Evolutionary conservation across 2,329 filamentous ascomycete genomes (phyloP).

Genomic region (Ambrosiella cleistominuta): DNA sequence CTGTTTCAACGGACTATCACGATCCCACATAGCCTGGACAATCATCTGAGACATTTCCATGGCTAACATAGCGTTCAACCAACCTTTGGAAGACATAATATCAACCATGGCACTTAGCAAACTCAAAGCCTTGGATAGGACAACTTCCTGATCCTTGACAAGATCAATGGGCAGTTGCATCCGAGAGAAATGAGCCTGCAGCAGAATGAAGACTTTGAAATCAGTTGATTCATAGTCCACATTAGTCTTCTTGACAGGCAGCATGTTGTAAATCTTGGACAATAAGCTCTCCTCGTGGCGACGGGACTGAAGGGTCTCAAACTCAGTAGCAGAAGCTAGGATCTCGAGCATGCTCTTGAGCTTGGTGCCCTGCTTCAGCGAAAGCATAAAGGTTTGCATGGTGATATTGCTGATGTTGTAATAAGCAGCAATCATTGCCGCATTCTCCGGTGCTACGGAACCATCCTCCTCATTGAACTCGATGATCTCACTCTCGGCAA

Average conservation of each 20-base stretch:
- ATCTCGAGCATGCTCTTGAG: conserved; percentile 96
- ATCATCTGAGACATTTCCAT: conserved; percentile 99
- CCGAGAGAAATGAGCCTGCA: conserved; percentile 92
- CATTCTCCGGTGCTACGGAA: conserved; percentile 72
- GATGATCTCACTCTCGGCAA: conserved; percentile 85
- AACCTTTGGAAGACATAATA: conserved; percentile 85
- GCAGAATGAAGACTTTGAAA: conserved; percentile 93
- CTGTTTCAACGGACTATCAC: conserved; percentile 89
- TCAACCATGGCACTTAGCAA: conserved; percentile 86
- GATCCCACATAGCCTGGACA: conserved; percentile 97
- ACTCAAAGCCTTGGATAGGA: conserved; percentile 69
- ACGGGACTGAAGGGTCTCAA: conserved; percentile 85
- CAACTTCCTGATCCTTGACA: conserved; percentile 83
- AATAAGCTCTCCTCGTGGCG: conserved; percentile 80
- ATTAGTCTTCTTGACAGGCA: conserved; percentile 89
- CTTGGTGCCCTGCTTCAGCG: conserved; percentile 73
- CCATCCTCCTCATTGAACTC: conserved; percentile 92
- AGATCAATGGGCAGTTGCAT: conserved; percentile 94
- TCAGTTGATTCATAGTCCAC: conserved; percentile 80
- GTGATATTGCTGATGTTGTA: conserved; percentile 99
- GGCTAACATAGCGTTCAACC: conserved; percentile 91
- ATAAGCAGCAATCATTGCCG: conserved; percentile 95
- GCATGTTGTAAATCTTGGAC: conserved; percentile 79
- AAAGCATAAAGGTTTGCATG: conserved; percentile 96
- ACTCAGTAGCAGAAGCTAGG: conserved; percentile 89